Conservation (phyloP, 2,329 filamentous ascomycete genomes). For the Fusarium goolgardi region DNA sequence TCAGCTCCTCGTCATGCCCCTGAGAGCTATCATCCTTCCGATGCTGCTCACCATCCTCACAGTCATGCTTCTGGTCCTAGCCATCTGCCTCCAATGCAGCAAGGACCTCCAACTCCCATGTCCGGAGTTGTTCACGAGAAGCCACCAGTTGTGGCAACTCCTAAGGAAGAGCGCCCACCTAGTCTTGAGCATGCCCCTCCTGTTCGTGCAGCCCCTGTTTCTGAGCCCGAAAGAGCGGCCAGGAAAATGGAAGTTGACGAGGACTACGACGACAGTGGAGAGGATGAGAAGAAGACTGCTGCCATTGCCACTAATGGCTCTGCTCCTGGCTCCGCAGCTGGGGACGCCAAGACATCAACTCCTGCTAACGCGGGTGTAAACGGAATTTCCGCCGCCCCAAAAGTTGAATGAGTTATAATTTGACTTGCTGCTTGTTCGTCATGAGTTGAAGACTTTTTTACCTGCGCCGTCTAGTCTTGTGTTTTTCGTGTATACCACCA, state of each 20-base stretch:
- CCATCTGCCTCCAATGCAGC: slow-evolving; percentile 73
- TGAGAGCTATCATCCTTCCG: slow-evolving; percentile 89
- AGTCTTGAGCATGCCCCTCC: slow-evolving; percentile 50
- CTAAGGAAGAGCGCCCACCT: slow-evolving; percentile 70
- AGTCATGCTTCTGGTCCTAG: slow-evolving; percentile 66
- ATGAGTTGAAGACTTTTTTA: slow-evolving; percentile 43
- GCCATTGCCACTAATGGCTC: slow-evolving; percentile 57
- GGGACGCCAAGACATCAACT: slow-evolving; percentile 63
- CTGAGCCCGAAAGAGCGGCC: slow-evolving; percentile 83
- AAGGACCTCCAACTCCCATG: slow-evolving; percentile 65
- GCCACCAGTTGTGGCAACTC: slow-evolving; percentile 47
- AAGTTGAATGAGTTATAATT: slow-evolving; percentile 57
- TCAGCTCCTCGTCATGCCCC: slow-evolving; percentile 77
- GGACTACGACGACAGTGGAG: slow-evolving; percentile 94
- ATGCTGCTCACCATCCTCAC: slow-evolving; percentile 81
- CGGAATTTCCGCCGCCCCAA: slow-evolving; percentile 56
- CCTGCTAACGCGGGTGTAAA: slow-evolving; percentile 63
- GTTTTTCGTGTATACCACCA: slow-evolving; percentile 43
- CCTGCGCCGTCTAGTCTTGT: slow-evolving; percentile 39
- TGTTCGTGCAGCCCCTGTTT: slow-evolving; percentile 61
- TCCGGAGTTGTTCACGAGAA: slow-evolving; percentile 65
- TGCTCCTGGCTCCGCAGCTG: slow-evolving; percentile 60
- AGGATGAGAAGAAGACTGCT: slow-evolving; percentile 78
- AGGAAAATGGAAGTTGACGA: slow-evolving; percentile 98
- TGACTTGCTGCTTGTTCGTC: slow-evolving; percentile 29